phyloP scores from a whole-genome alignment of 768 basidiomycete genomes.

The Trametes cinnabarina region DNA sequence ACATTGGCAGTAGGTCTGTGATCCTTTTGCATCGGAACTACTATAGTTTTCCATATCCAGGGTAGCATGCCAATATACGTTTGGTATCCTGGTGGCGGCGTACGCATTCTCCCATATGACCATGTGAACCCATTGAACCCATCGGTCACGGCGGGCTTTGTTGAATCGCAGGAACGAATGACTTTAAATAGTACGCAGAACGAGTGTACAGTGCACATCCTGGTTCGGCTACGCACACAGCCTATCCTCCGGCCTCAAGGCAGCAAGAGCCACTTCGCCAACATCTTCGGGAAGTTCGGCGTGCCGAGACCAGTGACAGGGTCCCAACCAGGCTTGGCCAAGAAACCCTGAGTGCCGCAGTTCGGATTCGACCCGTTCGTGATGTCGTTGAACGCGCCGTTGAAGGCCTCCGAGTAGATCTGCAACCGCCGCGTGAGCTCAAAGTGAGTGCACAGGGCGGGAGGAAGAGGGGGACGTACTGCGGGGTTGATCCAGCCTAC shows the following conservation, averaged over 20 bases:
- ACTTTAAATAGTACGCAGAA: too few relatives aligned
- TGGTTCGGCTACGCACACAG: too few relatives aligned
- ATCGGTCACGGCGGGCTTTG: too few relatives aligned
- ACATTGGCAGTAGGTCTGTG: too few relatives aligned
- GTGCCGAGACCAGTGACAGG: constrained; percentile 34
- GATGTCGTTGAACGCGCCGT: constrained; percentile 36
- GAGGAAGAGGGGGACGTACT: constrained; percentile 2
- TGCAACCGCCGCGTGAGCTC: constrained; percentile 14
- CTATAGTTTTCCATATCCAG: too few relatives aligned
- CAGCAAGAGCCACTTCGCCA: constrained; percentile 9
- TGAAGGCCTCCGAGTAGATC: constrained; percentile 45
- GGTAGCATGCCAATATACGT: too few relatives aligned
- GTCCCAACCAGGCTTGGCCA: constrained; percentile 32
- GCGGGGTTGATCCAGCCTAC: constrained; percentile 39
- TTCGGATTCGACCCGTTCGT: constrained; percentile 31
- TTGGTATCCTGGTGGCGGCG: too few relatives aligned
- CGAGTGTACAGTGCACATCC: too few relatives aligned
- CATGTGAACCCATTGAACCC: too few relatives aligned
- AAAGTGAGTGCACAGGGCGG: neutral
- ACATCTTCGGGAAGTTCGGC: constrained; percentile 26
- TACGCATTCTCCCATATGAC: too few relatives aligned
- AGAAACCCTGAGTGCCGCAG: constrained; percentile 33
- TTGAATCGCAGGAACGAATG: too few relatives aligned
- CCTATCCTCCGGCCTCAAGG: neutral
- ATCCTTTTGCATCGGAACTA: too few relatives aligned